phyloP scores from a whole-genome alignment of 495 filamentous ascomycete genomes.

The Aspergillus wentii region DNA sequence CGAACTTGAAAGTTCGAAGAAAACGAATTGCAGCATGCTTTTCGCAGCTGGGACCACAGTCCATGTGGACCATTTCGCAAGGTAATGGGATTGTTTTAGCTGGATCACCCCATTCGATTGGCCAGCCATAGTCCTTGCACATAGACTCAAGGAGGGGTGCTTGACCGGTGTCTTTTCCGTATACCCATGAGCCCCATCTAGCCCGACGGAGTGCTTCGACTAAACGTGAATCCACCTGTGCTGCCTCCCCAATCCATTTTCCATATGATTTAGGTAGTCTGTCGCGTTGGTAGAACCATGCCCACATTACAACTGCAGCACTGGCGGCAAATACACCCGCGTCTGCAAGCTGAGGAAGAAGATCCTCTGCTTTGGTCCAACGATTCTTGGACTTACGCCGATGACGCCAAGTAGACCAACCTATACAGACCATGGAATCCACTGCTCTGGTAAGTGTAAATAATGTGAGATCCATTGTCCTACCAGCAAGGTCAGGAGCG shows the following conservation, averaged over 20 bases:
- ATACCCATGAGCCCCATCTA: conserved; percentile 58
- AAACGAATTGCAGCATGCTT: conserved; percentile 71
- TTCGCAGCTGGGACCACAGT: conserved; percentile 71
- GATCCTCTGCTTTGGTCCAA: conserved; percentile 48
- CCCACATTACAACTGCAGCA: conserved; percentile 83
- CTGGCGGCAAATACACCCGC: conserved; percentile 72
- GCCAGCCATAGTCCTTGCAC: conserved; percentile 69
- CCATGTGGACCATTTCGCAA: conserved; percentile 87
- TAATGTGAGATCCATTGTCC: conserved; percentile 81
- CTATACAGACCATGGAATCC: conserved; percentile 62
- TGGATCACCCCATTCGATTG: conserved; percentile 73
- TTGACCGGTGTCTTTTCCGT: conserved; percentile 75
- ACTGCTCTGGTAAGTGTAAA: conserved; percentile 73
- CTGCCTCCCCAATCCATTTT: conserved; percentile 78
- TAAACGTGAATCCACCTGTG: conserved; percentile 74
- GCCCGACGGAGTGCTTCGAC: conserved; percentile 68
- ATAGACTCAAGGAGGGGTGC: conserved; percentile 65
- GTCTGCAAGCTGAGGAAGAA: conserved; percentile 54
- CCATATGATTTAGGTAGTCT: conserved; percentile 71
- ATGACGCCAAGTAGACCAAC: conserved; percentile 51
- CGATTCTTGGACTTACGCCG: conserved; percentile 26
- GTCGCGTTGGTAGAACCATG: conserved; percentile 74
- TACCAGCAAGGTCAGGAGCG: conserved; percentile 53
- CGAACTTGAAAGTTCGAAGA: conserved; percentile 64
- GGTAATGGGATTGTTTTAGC: conserved; percentile 68